Conservation (phyloP, 164 flowering plant genomes). For the Platanus orientalis region DNA sequence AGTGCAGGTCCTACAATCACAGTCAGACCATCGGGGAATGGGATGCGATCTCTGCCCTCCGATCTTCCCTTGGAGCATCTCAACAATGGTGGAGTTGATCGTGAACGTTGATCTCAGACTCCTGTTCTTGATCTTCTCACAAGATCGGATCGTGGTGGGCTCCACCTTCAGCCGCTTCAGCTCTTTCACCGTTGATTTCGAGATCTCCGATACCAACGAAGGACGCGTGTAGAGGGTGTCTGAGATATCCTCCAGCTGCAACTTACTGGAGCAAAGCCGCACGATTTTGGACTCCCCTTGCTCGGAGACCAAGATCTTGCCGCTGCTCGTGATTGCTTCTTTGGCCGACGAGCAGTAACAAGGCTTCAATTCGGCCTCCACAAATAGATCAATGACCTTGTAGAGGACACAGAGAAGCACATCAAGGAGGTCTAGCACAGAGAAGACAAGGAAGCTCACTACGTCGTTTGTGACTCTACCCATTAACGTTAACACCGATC, state of each 20-base stretch:
- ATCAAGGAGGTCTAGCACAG: slow-evolving; percentile 66
- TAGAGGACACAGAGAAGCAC: slow-evolving; percentile 55
- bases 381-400: slow-evolving; percentile 56
- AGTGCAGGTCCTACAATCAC: slow-evolving; percentile 68
- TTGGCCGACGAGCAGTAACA: slow-evolving; percentile 80
- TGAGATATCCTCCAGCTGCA: slow-evolving; percentile 82
- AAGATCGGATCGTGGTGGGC: slow-evolving; percentile 6
- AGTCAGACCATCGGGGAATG: slow-evolving; percentile 88
- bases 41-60: slow-evolving; percentile 41
- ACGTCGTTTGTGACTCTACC: slow-evolving; percentile 49
- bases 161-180: slow-evolving; percentile 35
- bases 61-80: slow-evolving; percentile 79
- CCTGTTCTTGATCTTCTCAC: slow-evolving; percentile 22
- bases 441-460: slow-evolving; percentile 70
- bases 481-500: slow-evolving; percentile 23
- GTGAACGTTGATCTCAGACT: slow-evolving; percentile 41
- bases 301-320: slow-evolving; percentile 74
- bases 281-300: slow-evolving; percentile 70
- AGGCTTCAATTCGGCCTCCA: slow-evolving; percentile 84
- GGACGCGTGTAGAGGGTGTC: slow-evolving; percentile 83
- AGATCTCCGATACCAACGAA: slow-evolving; percentile 57
- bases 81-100: slow-evolving; percentile 64
- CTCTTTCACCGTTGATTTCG: slow-evolving; percentile 46
- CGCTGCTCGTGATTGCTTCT: slow-evolving; percentile 58
- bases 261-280: slow-evolving; percentile 45